Percentiles rank a stretch among this genome's conserved stretches.
Conservation (phyloP, 805 yeast genomes). For the Sugiyamaella marilandica region DNA sequence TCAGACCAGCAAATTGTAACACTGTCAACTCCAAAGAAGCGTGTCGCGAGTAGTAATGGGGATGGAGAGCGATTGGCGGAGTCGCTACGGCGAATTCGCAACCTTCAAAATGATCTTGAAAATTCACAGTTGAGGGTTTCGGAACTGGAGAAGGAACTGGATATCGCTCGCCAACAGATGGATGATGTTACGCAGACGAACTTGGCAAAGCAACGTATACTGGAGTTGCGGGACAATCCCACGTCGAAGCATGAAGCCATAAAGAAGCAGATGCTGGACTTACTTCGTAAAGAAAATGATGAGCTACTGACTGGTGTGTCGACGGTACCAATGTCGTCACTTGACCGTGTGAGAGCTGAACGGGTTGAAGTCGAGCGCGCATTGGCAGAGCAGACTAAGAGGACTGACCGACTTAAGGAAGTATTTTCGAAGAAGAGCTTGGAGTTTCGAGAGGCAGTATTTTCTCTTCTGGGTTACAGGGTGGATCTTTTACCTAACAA, state of each 20-base stretch:
- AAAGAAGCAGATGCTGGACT: constrained; percentile 47
- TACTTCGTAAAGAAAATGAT: constrained; percentile 54
- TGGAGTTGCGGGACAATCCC: constrained; percentile 67
- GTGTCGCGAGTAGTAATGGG: constrained; percentile 3
- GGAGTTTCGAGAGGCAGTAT: constrained; percentile 64
- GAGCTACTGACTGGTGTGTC: constrained; percentile 38
- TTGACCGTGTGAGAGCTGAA: constrained; percentile 58
- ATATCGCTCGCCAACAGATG: constrained; percentile 20
- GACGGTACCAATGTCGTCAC: constrained; percentile 54
- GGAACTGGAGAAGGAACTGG: constrained; percentile 21
- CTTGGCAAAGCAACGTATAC: constrained; percentile 35
- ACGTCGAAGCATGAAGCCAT: constrained; percentile 55
- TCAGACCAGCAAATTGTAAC: constrained; percentile 24
- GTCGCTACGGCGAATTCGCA: constrained; percentile 11
- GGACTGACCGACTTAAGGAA: constrained; percentile 38
- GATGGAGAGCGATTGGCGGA: constrained; percentile 13
- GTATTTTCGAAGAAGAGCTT: constrained; percentile 61
- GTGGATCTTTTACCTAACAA: constrained; percentile 60
- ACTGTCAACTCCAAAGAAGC: constrained; percentile 16
- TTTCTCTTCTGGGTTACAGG: constrained; percentile 64
- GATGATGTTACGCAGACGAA: constrained; percentile 17
- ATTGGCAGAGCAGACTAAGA: constrained; percentile 21
- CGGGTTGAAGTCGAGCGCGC: constrained; percentile 35
- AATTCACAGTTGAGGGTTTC: constrained; percentile 9
- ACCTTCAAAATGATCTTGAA: constrained; percentile 22